Evolutionary conservation across 106 monocot species (phyloP).

Genomic region (Dendrobium huoshanense): DNA sequence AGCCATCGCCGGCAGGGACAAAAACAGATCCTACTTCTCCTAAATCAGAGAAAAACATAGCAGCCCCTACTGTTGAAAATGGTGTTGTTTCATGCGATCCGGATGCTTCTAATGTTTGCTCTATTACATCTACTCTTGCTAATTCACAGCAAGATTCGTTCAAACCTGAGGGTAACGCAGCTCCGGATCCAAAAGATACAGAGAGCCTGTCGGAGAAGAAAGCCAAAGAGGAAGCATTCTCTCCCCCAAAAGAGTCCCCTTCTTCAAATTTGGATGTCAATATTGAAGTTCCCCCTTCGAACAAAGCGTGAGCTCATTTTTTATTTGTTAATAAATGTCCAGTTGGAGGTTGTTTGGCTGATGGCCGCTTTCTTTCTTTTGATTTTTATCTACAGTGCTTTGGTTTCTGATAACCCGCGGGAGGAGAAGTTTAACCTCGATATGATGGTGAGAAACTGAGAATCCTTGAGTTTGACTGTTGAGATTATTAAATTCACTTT

Average conservation of each 20-base stretch:
- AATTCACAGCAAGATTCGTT: slow-evolving; percentile 4
- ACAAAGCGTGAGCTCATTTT: slow-evolving; percentile 50
- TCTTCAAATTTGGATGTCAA: slow-evolving; percentile 21
- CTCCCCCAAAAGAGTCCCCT: slow-evolving; percentile 18
- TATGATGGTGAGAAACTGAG: slow-evolving; percentile 75
- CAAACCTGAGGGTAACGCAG: slow-evolving; percentile 18
- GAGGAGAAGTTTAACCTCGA: slow-evolving; percentile 76
- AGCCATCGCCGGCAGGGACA: slow-evolving; percentile 10
- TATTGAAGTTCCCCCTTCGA: slow-evolving; percentile 15
- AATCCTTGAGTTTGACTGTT: not conserved
- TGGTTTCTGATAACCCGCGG: slow-evolving; percentile 25
- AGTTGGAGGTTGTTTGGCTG: not conserved
- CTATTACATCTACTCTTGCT: not conserved
- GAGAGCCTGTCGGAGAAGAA: slow-evolving; percentile 16
- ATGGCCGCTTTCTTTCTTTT: not conserved
- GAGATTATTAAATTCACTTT: slow-evolving; percentile 5
- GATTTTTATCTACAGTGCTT: slow-evolving; percentile 26
- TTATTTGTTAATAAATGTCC: not conserved
- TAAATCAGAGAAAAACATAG: slow-evolving; percentile 31
- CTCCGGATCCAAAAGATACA: slow-evolving; percentile 11
- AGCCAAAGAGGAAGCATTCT: slow-evolving; percentile 15
- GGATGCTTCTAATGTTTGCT: not conserved
- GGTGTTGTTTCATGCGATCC: not conserved
- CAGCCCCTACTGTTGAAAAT: not conserved
- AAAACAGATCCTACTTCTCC: slow-evolving; percentile 25